These are phyloP conservation scores for Plasmopara halstedii DNA, from an alignment of 352 stramenopile species.

Conservation along the genomic window DNA sequence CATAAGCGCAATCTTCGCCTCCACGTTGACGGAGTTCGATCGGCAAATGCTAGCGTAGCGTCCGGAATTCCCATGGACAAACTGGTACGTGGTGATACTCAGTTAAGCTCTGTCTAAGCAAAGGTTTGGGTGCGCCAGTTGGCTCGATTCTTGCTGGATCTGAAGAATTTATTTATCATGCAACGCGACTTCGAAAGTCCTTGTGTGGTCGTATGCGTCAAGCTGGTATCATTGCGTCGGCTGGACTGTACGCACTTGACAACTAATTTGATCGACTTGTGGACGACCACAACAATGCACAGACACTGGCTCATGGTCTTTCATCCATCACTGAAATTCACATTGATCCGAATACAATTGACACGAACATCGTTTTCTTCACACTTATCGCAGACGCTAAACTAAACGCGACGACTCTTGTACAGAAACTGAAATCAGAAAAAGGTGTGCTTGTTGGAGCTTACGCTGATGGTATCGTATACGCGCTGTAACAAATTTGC, in stretches of 20 bases:
- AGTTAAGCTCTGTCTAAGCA: slow-evolving; percentile 94
- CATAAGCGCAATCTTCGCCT: slow-evolving; percentile 76
- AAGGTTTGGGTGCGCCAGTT: slow-evolving; percentile 92
- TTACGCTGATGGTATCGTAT: slow-evolving; percentile 56
- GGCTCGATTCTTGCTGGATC: slow-evolving; percentile 91
- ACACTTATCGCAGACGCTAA: slow-evolving; percentile 45
- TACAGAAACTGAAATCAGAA: slow-evolving; percentile 46
- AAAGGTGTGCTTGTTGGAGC: slow-evolving; percentile 66
- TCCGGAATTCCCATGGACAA: slow-evolving; percentile 55
- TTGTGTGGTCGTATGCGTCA: slow-evolving; percentile 97
- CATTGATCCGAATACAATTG: slow-evolving; percentile 51
- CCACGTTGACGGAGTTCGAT: slow-evolving; percentile 93
- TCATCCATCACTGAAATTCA: slow-evolving; percentile 55
- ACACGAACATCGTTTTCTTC: slow-evolving; percentile 90
- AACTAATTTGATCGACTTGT: slow-evolving; percentile 80
- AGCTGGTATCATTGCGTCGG: slow-evolving; percentile 88
- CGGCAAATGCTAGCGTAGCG: slow-evolving; percentile 93
- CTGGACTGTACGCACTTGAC: slow-evolving; percentile 87
- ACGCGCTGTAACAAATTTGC: slow-evolving; percentile 67
- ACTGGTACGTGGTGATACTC: slow-evolving; percentile 83
- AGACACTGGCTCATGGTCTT: slow-evolving; percentile 57
- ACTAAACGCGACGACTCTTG: slow-evolving; percentile 42
- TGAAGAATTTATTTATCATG: slow-evolving; percentile 83
- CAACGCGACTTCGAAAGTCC: slow-evolving; percentile 90
- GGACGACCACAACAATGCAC: slow-evolving; percentile 78